phyloP scores from a whole-genome alignment of 208 protist genomes.

The Angomonas deanei region DNA sequence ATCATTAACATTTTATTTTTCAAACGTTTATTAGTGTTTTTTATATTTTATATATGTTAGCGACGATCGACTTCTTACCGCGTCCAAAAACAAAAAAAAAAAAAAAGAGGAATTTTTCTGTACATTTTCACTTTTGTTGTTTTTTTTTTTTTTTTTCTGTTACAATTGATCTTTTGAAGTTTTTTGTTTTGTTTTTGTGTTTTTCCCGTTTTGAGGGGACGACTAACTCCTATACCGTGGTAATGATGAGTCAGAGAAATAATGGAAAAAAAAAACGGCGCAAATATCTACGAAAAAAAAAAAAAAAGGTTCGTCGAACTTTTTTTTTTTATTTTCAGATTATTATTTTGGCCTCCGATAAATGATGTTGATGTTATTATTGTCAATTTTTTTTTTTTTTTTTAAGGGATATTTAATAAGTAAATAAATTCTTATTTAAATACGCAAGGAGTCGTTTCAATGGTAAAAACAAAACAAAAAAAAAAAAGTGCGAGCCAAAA shows the following conservation, averaged over 20 bases:
- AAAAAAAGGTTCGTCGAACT: slow-evolving; percentile 1
- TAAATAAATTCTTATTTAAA: neutral
- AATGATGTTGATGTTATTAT: neutral
- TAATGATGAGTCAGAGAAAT: slow-evolving; percentile 2
- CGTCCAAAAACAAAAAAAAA: slow-evolving; percentile 13
- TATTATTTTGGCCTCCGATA: neutral
- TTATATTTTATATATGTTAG: too few relatives aligned
- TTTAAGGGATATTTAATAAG: neutral
- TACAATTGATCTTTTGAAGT: too few relatives aligned
- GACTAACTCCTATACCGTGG: neutral
- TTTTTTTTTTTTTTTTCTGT: too few relatives aligned
- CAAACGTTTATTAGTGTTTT: too few relatives aligned
- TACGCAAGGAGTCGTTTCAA: neutral
- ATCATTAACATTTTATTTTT: slow-evolving; percentile 8
- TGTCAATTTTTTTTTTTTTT: neutral
- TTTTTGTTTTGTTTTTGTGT: too few relatives aligned
- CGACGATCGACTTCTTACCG: too few relatives aligned
- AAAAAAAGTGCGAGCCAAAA: neutral
- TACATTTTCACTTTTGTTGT: too few relatives aligned
- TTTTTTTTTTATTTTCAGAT: neutral
- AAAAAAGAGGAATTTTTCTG: neutral
- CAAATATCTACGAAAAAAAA: slow-evolving; percentile 7
- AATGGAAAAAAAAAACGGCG: neutral
- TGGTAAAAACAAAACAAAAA: slow-evolving; percentile 7
- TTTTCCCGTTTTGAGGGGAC: too few relatives aligned